A percentile compares a stretch with the other conserved stretches of the same genome.
phyloP scores from a whole-genome alignment of 2,329 filamentous ascomycete species.

The Rutstroemia sp. region DNA sequence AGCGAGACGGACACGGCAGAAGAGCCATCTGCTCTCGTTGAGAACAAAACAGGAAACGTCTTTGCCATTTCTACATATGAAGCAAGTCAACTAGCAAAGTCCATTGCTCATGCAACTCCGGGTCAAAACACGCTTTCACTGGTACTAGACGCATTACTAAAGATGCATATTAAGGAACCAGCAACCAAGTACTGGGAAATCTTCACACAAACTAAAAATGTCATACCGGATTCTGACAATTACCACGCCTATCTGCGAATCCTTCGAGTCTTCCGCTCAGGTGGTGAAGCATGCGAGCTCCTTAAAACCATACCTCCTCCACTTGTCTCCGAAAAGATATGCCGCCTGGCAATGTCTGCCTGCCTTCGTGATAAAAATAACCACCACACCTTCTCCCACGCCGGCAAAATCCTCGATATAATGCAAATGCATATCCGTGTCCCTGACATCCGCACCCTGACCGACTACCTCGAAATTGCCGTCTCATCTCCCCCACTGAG shows the following conservation, averaged over 20 bases:
- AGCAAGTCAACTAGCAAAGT: not conserved
- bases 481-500: conserved; percentile 28
- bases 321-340: conserved; percentile 44
- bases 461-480: conserved; percentile 49
- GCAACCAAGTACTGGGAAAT: conserved; percentile 73
- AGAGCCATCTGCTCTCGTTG: not conserved
- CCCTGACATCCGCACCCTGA: conserved; percentile 45
- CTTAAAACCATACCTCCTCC: conserved; percentile 46
- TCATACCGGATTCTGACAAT: conserved; percentile 67
- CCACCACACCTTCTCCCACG: conserved; percentile 56
- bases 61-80: not conserved
- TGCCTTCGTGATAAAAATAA: conserved; percentile 76
- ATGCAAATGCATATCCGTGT: conserved; percentile 44
- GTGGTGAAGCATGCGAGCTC: conserved; percentile 51
- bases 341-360: conserved; percentile 64
- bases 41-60: not conserved
- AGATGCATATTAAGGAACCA: conserved; percentile 51
- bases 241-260: conserved; percentile 61
- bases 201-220: conserved; percentile 51
- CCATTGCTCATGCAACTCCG: conserved; percentile 36
- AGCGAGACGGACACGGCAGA: not conserved
- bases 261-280: conserved; percentile 59
- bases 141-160: conserved; percentile 55
- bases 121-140: conserved; percentile 58
- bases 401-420: conserved; percentile 54